phyloP scores from a whole-genome alignment of 1,139 yeast genomes.

The Lodderomyces metapsilosis region DNA sequence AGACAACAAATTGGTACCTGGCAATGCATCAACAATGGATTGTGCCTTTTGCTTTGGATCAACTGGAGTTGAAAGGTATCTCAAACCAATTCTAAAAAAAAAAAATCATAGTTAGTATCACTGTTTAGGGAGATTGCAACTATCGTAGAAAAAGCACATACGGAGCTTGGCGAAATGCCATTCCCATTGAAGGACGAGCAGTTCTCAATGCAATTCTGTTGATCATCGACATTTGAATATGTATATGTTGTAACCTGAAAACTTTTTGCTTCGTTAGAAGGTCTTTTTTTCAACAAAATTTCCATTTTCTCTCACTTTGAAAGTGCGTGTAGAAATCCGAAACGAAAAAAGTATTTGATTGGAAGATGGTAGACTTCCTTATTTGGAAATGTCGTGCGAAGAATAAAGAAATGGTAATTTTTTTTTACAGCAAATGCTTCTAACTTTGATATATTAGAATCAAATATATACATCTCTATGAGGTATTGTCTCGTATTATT shows the following conservation, averaged over 20 bases:
- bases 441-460: too few relatives aligned
- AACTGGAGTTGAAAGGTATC: conserved; percentile 61
- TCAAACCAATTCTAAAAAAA: conserved; percentile 51
- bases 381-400: conserved; percentile 20
- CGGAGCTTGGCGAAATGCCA: conserved; percentile 49
- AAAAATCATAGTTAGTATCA: conserved; percentile 4
- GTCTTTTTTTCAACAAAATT: conserved; percentile 4
- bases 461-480: conserved; percentile 5
- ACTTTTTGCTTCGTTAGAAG: conserved; percentile 9
- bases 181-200: conserved; percentile 35
- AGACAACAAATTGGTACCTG: conserved; percentile 84
- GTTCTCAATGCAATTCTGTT: conserved; percentile 50
- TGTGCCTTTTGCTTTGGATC: conserved; percentile 85
- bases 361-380: conserved; percentile 37
- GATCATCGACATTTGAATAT: conserved; percentile 39
- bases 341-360: conserved; percentile 25
- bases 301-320: not conserved
- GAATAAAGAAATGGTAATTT: not conserved
- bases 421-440: too few relatives aligned
- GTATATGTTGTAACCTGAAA: conserved; percentile 7
- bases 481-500: conserved; percentile 20
- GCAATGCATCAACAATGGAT: conserved; percentile 86
- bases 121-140: not conserved
- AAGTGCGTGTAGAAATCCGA: conserved; percentile 4
- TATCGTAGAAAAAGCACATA: conserved; percentile 24